These are phyloP conservation scores for Mucor indicus DNA, from an alignment of 371 early-diverging fungal species.

Conservation along the genomic window DNA sequence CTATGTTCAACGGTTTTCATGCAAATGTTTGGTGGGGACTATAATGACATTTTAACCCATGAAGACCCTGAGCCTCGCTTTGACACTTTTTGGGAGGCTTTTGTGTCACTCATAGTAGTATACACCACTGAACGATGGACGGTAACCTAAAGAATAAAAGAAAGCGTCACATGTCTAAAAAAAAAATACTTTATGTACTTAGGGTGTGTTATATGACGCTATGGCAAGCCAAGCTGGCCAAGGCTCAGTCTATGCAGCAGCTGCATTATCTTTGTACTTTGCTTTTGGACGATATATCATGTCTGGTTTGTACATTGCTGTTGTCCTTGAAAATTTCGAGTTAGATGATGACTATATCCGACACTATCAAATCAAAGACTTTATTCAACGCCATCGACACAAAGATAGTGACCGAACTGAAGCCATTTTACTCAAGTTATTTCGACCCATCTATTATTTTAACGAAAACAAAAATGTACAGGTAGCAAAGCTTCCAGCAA, in stretches of 20 bases:
- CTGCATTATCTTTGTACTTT: conserved; percentile 48
- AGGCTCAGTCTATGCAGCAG: conserved; percentile 44
- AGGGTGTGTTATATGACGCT: conserved; percentile 49
- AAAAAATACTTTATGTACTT: background rate
- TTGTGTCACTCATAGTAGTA: conserved; percentile 52
- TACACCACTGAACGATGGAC: conserved; percentile 63
- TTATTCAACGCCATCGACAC: conserved; percentile 42
- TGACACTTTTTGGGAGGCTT: conserved; percentile 47
- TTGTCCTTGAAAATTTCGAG: conserved; percentile 63
- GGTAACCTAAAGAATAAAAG: too few relatives aligned
- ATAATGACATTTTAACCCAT: conserved; percentile 9
- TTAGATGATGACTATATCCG: conserved; percentile 59
- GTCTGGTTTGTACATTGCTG: conserved; percentile 64
- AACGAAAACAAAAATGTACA: conserved; percentile 37
- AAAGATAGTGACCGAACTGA: conserved; percentile 30
- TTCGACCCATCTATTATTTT: conserved; percentile 25
- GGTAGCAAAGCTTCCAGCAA: conserved; percentile 39
- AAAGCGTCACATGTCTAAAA: too few relatives aligned
- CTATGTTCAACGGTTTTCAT: conserved; percentile 41
- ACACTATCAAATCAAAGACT: conserved; percentile 55
- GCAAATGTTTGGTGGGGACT: conserved; percentile 50
- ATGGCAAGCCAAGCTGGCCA: conserved; percentile 47
- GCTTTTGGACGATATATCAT: conserved; percentile 59
- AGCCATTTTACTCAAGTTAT: conserved; percentile 26
- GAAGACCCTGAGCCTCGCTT: conserved; percentile 32